A percentile compares a stretch with the other conserved stretches of the same genome.
These are phyloP conservation scores for Monocercomonoides exilis DNA, from an alignment of 78 protist species.

Conservation along the genomic window DNA sequence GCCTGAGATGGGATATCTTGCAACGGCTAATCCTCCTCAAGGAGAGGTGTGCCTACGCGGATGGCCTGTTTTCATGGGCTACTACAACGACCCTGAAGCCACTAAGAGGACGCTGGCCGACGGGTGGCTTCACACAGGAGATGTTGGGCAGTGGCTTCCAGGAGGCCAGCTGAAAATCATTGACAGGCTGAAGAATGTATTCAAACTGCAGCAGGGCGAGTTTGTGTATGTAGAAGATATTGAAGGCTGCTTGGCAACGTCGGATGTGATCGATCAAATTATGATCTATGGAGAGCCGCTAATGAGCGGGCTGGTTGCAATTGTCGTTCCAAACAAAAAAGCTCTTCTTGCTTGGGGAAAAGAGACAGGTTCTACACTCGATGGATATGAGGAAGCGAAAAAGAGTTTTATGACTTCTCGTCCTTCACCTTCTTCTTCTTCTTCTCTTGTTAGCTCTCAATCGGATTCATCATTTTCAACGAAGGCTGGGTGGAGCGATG, in stretches of 20 bases:
- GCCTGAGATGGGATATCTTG: conserved; percentile 27
- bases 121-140: conserved; percentile 25
- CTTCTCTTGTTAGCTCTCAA: too few relatives aligned
- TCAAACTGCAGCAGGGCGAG: conserved; percentile 15
- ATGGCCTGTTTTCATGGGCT: background rate
- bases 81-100: conserved; percentile 25
- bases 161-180: background rate
- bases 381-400: background rate
- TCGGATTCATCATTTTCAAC: too few relatives aligned
- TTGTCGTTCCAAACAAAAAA: conserved; percentile 2
- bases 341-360: background rate
- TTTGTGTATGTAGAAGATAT: background rate
- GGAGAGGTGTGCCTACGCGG: conserved; percentile 35
- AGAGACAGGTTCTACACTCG: background rate
- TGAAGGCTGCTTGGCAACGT: background rate
- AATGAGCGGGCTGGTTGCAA: background rate
- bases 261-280: background rate
- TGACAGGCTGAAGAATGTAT: conserved; percentile 12
- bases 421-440: too few relatives aligned
- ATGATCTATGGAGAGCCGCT: conserved; percentile 9
- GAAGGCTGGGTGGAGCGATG: too few relatives aligned
- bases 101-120: background rate
- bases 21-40: background rate
- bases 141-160: background rate
- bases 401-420: too few relatives aligned